phyloP scores from a whole-genome alignment of 805 yeast genomes.

The Candida mattraensis region DNA sequence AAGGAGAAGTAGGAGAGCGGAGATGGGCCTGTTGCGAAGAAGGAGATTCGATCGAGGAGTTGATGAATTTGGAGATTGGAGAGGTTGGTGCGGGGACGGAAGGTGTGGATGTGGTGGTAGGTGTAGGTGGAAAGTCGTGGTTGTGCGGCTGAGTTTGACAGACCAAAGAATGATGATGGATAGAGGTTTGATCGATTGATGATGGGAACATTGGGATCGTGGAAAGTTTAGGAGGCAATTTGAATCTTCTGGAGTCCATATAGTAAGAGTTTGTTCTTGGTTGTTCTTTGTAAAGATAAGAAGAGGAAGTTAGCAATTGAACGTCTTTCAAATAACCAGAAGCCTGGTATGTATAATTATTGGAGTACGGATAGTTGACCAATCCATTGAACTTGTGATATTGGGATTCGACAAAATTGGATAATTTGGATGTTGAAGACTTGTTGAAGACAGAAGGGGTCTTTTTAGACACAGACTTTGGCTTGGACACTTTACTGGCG shows the following conservation, averaged over 20 bases:
- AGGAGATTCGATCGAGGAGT: constrained; percentile 13
- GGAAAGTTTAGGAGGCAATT: constrained; percentile 22
- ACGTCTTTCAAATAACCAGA: constrained; percentile 50
- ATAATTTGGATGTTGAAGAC: constrained; percentile 22
- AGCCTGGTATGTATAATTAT: constrained; percentile 50
- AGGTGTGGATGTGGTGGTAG: constrained; percentile 28
- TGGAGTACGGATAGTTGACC: constrained; percentile 51
- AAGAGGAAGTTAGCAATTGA: constrained; percentile 46
- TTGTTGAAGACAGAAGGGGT: too few relatives aligned
- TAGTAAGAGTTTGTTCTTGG: constrained; percentile 21
- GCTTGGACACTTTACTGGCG: constrained; percentile 14
- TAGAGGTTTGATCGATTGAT: constrained; percentile 3
- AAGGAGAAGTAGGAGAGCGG: constrained; percentile 14
- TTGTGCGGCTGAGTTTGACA: constrained; percentile 9
- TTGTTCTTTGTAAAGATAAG: constrained; percentile 46
- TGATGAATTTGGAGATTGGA: constrained; percentile 17
- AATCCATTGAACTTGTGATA: constrained; percentile 26
- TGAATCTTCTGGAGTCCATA: constrained; percentile 14
- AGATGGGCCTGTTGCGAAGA: constrained; percentile 15
- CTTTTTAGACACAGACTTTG: constrained; percentile 7
- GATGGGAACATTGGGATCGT: constrained; percentile 7
- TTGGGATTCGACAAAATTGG: constrained; percentile 27
- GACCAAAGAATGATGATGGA: constrained; percentile 6
- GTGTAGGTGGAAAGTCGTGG: constrained; percentile 14
- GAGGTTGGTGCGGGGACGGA: constrained; percentile 19